These are phyloP conservation scores for Malus sylvestris DNA, from an alignment of 306 rosid species.

Conservation along the genomic window DNA sequence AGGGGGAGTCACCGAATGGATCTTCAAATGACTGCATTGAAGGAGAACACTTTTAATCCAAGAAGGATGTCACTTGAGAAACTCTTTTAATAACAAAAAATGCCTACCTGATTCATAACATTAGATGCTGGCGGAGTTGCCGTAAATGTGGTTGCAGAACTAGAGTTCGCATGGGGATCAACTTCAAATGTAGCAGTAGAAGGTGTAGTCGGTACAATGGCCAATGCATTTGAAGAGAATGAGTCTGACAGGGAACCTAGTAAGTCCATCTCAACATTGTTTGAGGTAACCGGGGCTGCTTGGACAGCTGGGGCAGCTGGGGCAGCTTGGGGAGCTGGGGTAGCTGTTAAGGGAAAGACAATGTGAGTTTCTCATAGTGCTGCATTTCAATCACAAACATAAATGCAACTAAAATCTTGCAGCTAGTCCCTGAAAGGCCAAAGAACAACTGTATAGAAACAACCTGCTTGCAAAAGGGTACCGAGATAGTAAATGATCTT, in stretches of 20 bases:
- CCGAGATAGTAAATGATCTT: not conserved
- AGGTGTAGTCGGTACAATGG: slow-evolving; percentile 58
- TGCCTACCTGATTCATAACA: slow-evolving; percentile 52
- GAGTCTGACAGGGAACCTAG: slow-evolving; percentile 77
- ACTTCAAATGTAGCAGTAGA: slow-evolving; percentile 35
- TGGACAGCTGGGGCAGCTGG: not conserved
- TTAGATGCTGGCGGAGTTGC: slow-evolving; percentile 40
- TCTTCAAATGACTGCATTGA: slow-evolving; percentile 62
- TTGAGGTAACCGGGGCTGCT: slow-evolving; percentile 51
- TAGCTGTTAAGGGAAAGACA: slow-evolving; percentile 39
- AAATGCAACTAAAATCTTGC: not conserved
- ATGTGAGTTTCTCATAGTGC: slow-evolving; percentile 16
- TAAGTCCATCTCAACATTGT: slow-evolving; percentile 63
- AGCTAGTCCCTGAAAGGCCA: not conserved
- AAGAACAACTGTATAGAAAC: not conserved
- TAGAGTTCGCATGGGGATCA: slow-evolving; percentile 25
- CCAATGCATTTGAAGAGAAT: slow-evolving; percentile 56
- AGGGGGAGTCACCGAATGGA: slow-evolving; percentile 91
- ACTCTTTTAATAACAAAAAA: not conserved
- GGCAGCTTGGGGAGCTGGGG: slow-evolving; percentile 43
- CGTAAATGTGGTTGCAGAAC: slow-evolving; percentile 37
- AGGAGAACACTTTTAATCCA: slow-evolving; percentile 18
- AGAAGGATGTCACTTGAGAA: not conserved
- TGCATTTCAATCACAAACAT: slow-evolving; percentile 3
- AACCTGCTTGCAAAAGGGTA: not conserved